Evolutionary conservation across 2,329 filamentous ascomycete species (phyloP), one percentile per base, ranked within the genome.

Genomic region (Calonectria leucothoes): DNA sequence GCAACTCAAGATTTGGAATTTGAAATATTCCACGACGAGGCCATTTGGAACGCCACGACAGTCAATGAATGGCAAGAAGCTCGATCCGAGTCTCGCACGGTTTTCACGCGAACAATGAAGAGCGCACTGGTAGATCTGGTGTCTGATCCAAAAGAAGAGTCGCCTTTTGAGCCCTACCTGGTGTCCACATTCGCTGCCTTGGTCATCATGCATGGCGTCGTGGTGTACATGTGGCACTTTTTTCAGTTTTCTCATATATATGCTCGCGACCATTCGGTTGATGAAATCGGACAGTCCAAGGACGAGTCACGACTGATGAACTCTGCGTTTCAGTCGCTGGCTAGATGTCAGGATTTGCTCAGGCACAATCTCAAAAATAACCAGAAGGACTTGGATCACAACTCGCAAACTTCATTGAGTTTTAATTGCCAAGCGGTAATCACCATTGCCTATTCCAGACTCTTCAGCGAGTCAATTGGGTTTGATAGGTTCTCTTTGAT

Each of bases 1-100:
- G 33, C 73, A 4, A 72, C 73, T 0, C 68, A 70, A 27, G 73
- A 76, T 15, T 8, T 76, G 6, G 73, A 74, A 0, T 64, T 76
- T 11, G 73, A 74, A 7, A 23, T 33, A 1, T 69, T 75, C 23
- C 20, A 74, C 4, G 39, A 45, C 20, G 39, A 45, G 17, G 20
- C 20, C 8, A 45, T 45, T 6, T 45, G 39, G 39, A 45, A 45
- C 8, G 39, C 39, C 7, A 45, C 39, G 2, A 45, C 39, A 45
- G 4, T n/a, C 6, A n/a, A 8, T 8, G 39, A 45, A n/a, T 45
- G 39, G 39, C 39, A 6, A n/a, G 39, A n/a, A n/a, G 39, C 39
- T n/a, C 39, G 39, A 0, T n/a, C 17, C 17, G n/a, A 45, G 6
- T 45, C 39, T 2, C 39, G 39, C 39, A n/a, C 20, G 39, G 20